Evolutionary conservation across 306 rosid genomes (phyloP).

Genomic region (Hippophae gyantsensis): DNA sequence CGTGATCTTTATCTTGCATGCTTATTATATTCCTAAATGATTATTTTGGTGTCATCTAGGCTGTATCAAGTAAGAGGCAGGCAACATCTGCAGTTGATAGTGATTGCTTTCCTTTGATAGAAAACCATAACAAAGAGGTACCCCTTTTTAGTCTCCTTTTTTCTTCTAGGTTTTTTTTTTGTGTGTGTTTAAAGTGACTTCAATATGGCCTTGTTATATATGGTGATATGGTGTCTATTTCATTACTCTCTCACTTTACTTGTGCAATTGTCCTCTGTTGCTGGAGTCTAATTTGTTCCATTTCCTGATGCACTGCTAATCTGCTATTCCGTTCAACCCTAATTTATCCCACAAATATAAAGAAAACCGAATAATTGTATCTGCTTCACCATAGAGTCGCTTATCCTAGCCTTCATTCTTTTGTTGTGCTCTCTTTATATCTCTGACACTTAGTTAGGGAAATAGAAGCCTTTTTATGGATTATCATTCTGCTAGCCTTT

Average conservation of each 20-base stretch:
- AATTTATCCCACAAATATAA: neutral
- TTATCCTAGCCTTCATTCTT: neutral
- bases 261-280: too few species aligned
- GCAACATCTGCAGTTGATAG: conserved; percentile 35
- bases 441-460: neutral
- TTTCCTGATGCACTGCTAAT: neutral
- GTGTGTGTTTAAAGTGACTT: neutral
- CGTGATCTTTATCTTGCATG: conserved; percentile 15
- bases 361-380: neutral
- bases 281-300: too few species aligned
- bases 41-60: conserved; percentile 56
- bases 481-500: neutral
- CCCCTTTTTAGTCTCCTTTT: conserved; percentile 14
- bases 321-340: neutral
- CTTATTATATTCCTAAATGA: conserved; percentile 30
- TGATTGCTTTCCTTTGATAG: conserved; percentile 53
- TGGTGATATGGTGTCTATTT: neutral
- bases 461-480: neutral
- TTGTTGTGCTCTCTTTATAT: neutral
- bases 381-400: neutral
- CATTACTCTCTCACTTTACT: too few species aligned
- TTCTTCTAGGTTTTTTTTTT: neutral
- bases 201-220: neutral
- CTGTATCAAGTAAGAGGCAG: conserved; percentile 39
- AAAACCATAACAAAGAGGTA: conserved; percentile 51